Evolutionary conservation across 1,284 basidiomycete genomes (phyloP).

Genomic region (Trametes polyzona): DNA sequence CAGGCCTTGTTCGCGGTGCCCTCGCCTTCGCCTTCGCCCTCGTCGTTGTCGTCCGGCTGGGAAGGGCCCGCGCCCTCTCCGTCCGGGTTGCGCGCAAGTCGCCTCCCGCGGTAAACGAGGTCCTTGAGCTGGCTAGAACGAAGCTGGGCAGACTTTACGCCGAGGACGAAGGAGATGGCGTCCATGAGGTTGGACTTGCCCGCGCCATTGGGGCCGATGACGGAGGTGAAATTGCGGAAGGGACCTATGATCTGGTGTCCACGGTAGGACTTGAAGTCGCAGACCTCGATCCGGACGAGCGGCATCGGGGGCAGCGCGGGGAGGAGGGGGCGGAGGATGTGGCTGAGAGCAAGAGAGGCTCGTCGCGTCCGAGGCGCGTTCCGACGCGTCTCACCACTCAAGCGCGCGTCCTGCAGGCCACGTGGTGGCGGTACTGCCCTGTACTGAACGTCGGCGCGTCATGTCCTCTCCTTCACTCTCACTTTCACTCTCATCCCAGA

Average conservation of each 20-base stretch:
- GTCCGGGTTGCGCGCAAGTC: slow-evolving; percentile 62
- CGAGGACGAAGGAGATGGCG: slow-evolving; percentile 98
- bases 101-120: slow-evolving; percentile 90
- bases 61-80: slow-evolving; percentile 54
- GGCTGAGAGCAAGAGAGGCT: background rate
- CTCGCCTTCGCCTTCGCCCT: slow-evolving; percentile 67
- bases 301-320: slow-evolving; percentile 52
- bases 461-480: no score
- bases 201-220: slow-evolving; percentile 98
- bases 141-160: slow-evolving; percentile 92
- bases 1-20: slow-evolving; percentile 91
- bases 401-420: background rate
- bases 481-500: no score
- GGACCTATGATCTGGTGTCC: slow-evolving; percentile 89
- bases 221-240: slow-evolving; percentile 91
- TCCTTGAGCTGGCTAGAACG: slow-evolving; percentile 94
- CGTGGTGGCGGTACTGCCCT: slow-evolving; percentile 12
- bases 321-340: background rate
- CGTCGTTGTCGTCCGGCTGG: slow-evolving; percentile 50
- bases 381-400: slow-evolving; percentile 3
- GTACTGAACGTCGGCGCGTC: no score
- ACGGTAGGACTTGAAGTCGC: slow-evolving; percentile 94
- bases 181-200: slow-evolving; percentile 99
- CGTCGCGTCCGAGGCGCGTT: slow-evolving; percentile 7
- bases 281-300: slow-evolving; percentile 80